Base-by-base conservation (phyloP, 78 protist species). In the slime mould (Dictyostelium discoideum) region DNA sequence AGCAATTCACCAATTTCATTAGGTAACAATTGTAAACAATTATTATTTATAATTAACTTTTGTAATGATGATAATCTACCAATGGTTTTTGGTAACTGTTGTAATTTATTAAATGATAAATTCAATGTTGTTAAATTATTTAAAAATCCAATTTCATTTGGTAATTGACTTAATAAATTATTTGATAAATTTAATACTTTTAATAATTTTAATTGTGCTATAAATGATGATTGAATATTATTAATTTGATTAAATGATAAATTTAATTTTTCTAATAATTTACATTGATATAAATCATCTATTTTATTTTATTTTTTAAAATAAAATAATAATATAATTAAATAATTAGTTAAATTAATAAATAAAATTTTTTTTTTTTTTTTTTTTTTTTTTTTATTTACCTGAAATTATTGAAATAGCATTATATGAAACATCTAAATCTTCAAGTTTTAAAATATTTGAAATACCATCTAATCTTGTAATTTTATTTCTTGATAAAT, bases 21-120 rank as follows among this genome's bases (percentile, higher is more conserved):
- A 0, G 97, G 97, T 46, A 96, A 22, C 3, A 8, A 10, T n/a
- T 50, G 79, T 40, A 96, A 14, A 4, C 54, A 46, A 84, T 96
- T 96, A 65, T 96, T 87, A 42, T 96, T 96, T 20, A 90, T 13
- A n/a, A 96, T 65, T 11, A 96, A 84, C 9, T 88, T 81, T 3
- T 79, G 63, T 29, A 96, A 87, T 7, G 54, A 46, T 10, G 22
- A 37, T 39, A 85, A 63, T 48, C 42, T 22, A 13, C 97, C 93
- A 67, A 95, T 95, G 54, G 90, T 92, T 46, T 84, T 83, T 57
- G 97, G 97, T 63, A 95, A 29, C 26, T 24, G 10, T 86, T 57
- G 40, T 90, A 90, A 86, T 63, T 86, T 85, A 18, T 93, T 93
- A 65, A 93, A 93, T 40, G 96, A 93, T 57, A 85, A 13, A 86